Conservation (phyloP, 768 basidiomycete species). For the Psilocybe sp. region DNA sequence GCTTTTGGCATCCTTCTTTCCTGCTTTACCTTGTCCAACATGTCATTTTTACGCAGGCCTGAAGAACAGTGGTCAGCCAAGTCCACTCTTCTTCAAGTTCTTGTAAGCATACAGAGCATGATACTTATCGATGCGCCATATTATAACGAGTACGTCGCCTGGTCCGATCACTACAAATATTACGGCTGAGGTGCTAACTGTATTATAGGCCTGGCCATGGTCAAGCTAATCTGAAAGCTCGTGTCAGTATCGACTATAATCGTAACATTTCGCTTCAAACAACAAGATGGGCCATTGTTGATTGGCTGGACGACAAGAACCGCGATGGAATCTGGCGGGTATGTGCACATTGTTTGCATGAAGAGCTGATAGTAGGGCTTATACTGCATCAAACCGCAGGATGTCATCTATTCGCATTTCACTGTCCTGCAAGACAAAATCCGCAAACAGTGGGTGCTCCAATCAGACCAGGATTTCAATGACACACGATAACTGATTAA, state of each 20-base stretch:
- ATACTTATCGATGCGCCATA: conserved; percentile 53
- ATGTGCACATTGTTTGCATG: conserved; percentile 11
- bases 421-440: conserved; percentile 37
- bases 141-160: conserved; percentile 49
- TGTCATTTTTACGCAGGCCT: conserved; percentile 18
- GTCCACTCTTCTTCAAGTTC: conserved; percentile 55
- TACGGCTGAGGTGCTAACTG: conserved; percentile 2
- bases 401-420: conserved; percentile 50
- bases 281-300: conserved; percentile 49
- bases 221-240: conserved; percentile 30
- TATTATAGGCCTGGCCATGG: conserved; percentile 45
- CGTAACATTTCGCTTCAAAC: conserved; percentile 39
- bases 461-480: not conserved
- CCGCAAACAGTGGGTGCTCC: conserved; percentile 33
- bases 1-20: conserved; percentile 8
- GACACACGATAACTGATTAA: not conserved
- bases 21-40: not conserved
- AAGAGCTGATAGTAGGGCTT: conserved; percentile 1
- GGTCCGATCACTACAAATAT: not conserved
- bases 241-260: conserved; percentile 44
- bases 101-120: conserved; percentile 60
- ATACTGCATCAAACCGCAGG: conserved; percentile 26
- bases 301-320: conserved; percentile 47
- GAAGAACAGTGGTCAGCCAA: conserved; percentile 45
- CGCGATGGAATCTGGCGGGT: conserved; percentile 45